Evolutionary conservation across 2,329 filamentous ascomycete species (phyloP).

Genomic region (Claviceps sorghi): DNA sequence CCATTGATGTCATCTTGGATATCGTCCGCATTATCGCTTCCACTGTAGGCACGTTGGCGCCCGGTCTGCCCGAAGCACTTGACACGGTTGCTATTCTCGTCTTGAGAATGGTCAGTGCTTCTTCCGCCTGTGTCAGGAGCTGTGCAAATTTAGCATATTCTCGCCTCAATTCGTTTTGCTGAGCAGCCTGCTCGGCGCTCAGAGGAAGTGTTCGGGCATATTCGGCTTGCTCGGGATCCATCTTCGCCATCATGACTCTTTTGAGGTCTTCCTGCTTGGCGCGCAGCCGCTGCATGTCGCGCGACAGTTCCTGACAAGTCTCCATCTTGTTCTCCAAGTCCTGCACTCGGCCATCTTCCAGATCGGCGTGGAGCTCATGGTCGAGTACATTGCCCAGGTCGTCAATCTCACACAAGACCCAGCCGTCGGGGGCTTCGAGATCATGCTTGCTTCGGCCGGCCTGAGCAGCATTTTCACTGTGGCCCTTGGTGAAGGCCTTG

Average conservation of each 20-base stretch:
- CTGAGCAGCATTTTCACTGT: slow-evolving; percentile 40
- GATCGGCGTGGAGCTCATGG: slow-evolving; percentile 44
- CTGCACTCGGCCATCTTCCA: slow-evolving; percentile 54
- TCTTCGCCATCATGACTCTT: slow-evolving; percentile 54
- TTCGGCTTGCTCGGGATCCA: slow-evolving; percentile 53
- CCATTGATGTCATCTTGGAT: slow-evolving; percentile 80
- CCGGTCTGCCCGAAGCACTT: slow-evolving; percentile 30
- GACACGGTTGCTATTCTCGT: slow-evolving; percentile 55
- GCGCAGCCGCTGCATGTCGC: slow-evolving; percentile 57
- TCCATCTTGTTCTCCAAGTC: slow-evolving; percentile 55
- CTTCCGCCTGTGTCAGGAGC: slow-evolving; percentile 63
- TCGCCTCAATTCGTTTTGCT: slow-evolving; percentile 70
- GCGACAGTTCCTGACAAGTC: slow-evolving; percentile 50
- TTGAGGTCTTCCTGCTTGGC: slow-evolving; percentile 66
- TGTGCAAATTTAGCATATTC: slow-evolving; percentile 62
- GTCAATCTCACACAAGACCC: slow-evolving; percentile 62
- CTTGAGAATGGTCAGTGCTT: slow-evolving; percentile 63
- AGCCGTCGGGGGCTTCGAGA: slow-evolving; percentile 52
- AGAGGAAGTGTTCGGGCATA: slow-evolving; percentile 56
- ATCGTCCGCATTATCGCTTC: slow-evolving; percentile 89
- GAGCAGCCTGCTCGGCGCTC: slow-evolving; percentile 67
- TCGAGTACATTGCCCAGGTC: slow-evolving; percentile 52
- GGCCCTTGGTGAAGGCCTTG: slow-evolving; percentile 50
- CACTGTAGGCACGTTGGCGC: slow-evolving; percentile 57
- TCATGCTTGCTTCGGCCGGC: slow-evolving; percentile 48